Percentiles rank a stretch among this genome's conserved stretches.
Conservation (phyloP, 768 basidiomycete species). For the Peribolospora kevripleyi region DNA sequence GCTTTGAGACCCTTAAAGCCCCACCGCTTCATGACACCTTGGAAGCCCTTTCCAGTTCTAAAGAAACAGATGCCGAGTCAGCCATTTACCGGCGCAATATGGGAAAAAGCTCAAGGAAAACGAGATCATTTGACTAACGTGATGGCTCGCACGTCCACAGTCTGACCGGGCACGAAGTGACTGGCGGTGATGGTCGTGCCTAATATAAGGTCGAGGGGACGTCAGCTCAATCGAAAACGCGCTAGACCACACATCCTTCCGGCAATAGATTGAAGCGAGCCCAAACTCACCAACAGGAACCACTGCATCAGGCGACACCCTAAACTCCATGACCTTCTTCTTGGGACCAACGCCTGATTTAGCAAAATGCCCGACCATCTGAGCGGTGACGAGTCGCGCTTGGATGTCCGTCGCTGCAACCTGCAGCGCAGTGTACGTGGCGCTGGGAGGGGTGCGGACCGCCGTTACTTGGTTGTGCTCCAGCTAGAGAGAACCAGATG, state of each 20-base stretch:
- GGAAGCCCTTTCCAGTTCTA: slow-evolving; percentile 92
- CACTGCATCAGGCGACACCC: slow-evolving; percentile 67
- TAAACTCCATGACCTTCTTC: slow-evolving; percentile 62
- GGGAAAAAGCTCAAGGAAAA: background rate
- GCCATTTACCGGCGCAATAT: background rate
- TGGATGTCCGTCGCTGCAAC: slow-evolving; percentile 46
- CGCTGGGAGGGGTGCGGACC: slow-evolving; percentile 3
- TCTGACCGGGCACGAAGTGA: slow-evolving; percentile 94
- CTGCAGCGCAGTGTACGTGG: slow-evolving; percentile 17
- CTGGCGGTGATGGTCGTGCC: slow-evolving; percentile 71
- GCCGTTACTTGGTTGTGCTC: slow-evolving; percentile 21
- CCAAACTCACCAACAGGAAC: slow-evolving; percentile 51
- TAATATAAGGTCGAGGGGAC: slow-evolving; percentile 16
- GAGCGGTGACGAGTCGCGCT: slow-evolving; percentile 40
- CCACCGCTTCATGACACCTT: slow-evolving; percentile 91
- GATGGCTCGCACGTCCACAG: slow-evolving; percentile 68
- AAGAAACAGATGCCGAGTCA: background rate
- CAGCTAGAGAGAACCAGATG: slow-evolving; percentile 12
- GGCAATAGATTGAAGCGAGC: background rate
- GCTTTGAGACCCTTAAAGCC: slow-evolving; percentile 74
- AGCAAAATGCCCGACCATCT: slow-evolving; percentile 72
- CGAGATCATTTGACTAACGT: slow-evolving; percentile 34
- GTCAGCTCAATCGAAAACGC: background rate
- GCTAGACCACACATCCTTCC: background rate
- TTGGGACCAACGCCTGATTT: slow-evolving; percentile 65